Conservation (phyloP, 306 rosid species). For the Fragaria ananassa region DNA sequence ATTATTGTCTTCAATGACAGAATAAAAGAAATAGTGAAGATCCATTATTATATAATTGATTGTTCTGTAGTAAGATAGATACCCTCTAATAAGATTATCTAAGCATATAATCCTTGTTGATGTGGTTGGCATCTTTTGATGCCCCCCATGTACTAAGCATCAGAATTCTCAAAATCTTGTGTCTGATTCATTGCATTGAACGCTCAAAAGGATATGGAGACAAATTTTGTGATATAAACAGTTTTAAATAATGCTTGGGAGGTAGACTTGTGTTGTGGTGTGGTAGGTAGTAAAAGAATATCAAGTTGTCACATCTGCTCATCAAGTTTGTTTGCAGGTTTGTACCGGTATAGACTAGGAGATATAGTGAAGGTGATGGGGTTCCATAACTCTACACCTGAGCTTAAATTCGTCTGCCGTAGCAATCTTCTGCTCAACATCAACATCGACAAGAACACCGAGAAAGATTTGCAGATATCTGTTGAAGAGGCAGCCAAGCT, state of each 20-base stretch:
- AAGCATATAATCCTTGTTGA: constrained; percentile 9
- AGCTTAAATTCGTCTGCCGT: constrained; percentile 63
- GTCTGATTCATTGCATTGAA: neutral
- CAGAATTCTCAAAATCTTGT: neutral
- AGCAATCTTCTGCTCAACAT: constrained; percentile 62
- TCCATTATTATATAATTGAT: neutral
- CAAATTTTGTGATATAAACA: neutral
- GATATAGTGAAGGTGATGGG: constrained; percentile 76
- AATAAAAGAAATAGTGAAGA: neutral
- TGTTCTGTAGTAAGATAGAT: constrained; percentile 15
- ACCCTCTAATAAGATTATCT: constrained; percentile 10
- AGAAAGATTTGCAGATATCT: constrained; percentile 65
- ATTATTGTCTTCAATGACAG: constrained; percentile 22
- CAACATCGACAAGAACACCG: constrained; percentile 88
- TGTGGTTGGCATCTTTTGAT: constrained; percentile 14
- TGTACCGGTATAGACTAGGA: constrained; percentile 81
- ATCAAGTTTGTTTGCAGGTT: constrained; percentile 41
- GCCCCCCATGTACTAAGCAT: constrained; percentile 11
- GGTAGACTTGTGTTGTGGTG: neutral
- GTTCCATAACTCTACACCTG: constrained; percentile 75
- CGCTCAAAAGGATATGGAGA: neutral
- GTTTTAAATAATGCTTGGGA: neutral
- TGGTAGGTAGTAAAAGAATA: neutral
- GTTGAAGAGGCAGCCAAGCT: constrained; percentile 62
- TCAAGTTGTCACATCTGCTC: neutral